Base-by-base conservation (phyloP, 2,329 filamentous ascomycete species). In the Aureobasidium leucospermi region DNA sequence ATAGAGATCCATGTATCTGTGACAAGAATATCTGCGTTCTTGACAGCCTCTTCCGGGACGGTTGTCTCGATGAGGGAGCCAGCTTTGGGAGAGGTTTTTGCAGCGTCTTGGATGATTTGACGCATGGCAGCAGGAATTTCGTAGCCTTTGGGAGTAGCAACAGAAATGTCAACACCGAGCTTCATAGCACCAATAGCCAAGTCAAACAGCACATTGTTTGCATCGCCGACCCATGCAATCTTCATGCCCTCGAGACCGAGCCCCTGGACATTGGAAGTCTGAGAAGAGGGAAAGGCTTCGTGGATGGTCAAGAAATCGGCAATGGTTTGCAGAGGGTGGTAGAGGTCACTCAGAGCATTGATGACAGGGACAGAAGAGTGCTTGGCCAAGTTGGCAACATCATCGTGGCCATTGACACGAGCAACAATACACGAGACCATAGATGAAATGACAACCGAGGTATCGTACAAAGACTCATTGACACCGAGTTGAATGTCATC, bases 1-100 rank as follows among this genome's bases (percentile, higher is more conserved):
- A 99, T 99, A 1, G 90, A 96, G 34, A 99, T 84, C 94, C 94
- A 99, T 1, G 94, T 99, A 70, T 99, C 94, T 0, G 94, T 99
- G 23, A 97, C 91, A 60, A 99, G 79, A 57, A 97, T 82, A 71
- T 99, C 88, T 3, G 94, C 93, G 64, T 86, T 78, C 76, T 89
- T 89, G 70, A 96, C 85, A 1, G 81, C 94, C 68, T 96, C 89
- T 71, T 94, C 89, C 0, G 93, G 94, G 0, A 88, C 78, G 23
- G 81, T 87, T 0, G 90, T 95, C 74, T 96, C 88, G 5, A 76
- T 77, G 36, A 96, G 79, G 66, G 81, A 85, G 15, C 89, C 89
- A 1, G 86, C 79, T 0, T 76, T 79, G 15, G 76, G 67, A 5
- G 86, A 77, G 5, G 81, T 80, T 15, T 79, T 68, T 9, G 82